Evolutionary conservation across 139 green algal species (phyloP), one percentile per base, ranked within the genome.

Genomic region (Spirogloea muscicola): DNA sequence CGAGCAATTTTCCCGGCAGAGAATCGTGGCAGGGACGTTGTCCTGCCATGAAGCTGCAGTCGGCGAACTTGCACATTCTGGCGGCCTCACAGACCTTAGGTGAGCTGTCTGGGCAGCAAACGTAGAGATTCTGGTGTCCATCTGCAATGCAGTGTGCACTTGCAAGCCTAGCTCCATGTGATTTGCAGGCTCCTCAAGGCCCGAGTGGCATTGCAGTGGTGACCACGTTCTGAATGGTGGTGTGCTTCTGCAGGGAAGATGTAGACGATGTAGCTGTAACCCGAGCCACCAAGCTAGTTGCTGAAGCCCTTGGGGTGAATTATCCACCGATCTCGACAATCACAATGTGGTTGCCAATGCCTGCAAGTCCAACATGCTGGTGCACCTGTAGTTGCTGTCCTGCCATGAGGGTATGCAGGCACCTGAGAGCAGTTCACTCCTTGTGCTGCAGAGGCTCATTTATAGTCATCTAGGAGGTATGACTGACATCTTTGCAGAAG

Each of bases 1-100:
- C 55, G 80, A 85, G 64, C 78, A 76, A 25, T 75, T 86, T 48
- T 84, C 80, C 2, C 79, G 73, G 10, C 51, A 48, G 9, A 68
- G 57, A 27, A 33, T 85, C 16, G 21, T 84, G 1, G 78, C 78
- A 4, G 79, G 5, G 13, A 86, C 80, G 18, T 60, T 85, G 6
- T 85, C 80, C 6, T 49, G 39, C 27, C 44, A 59, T n/a, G 31
- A 38, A 16, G 13, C 70, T 29, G 21, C 77, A 2, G 51, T 31
- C 27, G 21, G 36, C 25, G 13, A 83, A 25, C 33, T 85, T 13
- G 34, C 48, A 34, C 3, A 42, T 34, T 39, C 66, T 16, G 72
- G 72, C 16, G 72, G 72, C 13, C 29, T 80, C 13, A 63, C 72
- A n/a, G 72, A 80, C 61, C 49, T 39, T 25, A 29, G 72, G 62